These are phyloP conservation scores for Beauveria brongniartii DNA, from an alignment of 2,329 filamentous ascomycete species.

Conservation along the genomic window DNA sequence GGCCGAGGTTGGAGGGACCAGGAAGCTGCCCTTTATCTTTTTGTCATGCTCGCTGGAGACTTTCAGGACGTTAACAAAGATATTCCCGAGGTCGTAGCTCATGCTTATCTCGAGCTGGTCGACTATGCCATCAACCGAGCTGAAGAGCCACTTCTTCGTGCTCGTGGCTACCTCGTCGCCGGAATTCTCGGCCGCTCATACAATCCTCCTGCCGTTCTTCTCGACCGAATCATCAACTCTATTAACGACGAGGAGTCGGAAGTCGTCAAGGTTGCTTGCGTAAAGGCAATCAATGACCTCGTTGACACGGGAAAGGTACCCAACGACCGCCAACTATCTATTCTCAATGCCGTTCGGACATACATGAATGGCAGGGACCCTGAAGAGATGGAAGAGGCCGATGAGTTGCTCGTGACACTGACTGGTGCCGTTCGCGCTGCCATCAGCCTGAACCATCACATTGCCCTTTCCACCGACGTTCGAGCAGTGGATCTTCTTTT, in stretches of 20 bases:
- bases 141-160: constrained; percentile 70
- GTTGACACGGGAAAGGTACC: constrained; percentile 45
- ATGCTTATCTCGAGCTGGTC: constrained; percentile 72
- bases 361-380: constrained; percentile 78
- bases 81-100: constrained; percentile 61
- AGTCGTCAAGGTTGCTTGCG: constrained; percentile 84
- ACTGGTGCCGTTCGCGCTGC: constrained; percentile 79
- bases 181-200: constrained; percentile 68
- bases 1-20: constrained; percentile 53
- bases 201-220: constrained; percentile 53
- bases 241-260: constrained; percentile 72
- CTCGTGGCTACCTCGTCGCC: constrained; percentile 79
- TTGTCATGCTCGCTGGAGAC: constrained; percentile 77
- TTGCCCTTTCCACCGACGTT: constrained; percentile 64
- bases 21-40: constrained; percentile 75
- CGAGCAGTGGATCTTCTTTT: constrained; percentile 79
- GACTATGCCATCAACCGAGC: constrained; percentile 63
- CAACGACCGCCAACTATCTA: constrained; percentile 49
- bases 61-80: constrained; percentile 69
- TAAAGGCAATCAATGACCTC: constrained; percentile 72
- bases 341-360: constrained; percentile 56
- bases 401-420: constrained; percentile 85
- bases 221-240: constrained; percentile 66
- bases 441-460: constrained; percentile 68
- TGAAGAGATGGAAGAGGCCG: constrained; percentile 75